These are phyloP conservation scores for Colletotrichum plurivorum DNA, from an alignment of 2,329 filamentous ascomycete genomes.

Conservation along the genomic window DNA sequence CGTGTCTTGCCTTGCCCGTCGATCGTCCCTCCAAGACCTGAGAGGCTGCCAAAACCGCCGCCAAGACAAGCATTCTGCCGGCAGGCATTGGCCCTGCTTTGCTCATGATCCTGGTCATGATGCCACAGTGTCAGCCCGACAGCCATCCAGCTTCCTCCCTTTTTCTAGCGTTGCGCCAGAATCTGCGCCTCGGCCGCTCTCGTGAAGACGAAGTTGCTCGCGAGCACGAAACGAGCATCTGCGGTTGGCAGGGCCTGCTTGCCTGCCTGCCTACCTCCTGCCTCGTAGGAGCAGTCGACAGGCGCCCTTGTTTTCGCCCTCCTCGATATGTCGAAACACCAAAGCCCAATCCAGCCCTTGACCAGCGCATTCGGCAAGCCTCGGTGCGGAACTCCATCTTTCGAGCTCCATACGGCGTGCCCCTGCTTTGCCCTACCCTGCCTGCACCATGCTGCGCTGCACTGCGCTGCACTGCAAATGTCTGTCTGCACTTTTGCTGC, in stretches of 20 bases:
- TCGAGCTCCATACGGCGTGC: slow-evolving; percentile 3
- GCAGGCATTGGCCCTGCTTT: slow-evolving; percentile 31
- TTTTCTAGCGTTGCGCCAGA: slow-evolving; percentile 27
- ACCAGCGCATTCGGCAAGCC: slow-evolving; percentile 25
- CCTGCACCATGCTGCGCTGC: slow-evolving; percentile 26
- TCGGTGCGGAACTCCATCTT: slow-evolving; percentile 34
- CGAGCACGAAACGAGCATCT: not conserved
- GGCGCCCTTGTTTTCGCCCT: not conserved
- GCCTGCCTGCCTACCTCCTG: slow-evolving; percentile 10
- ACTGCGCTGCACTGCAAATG: slow-evolving; percentile 17
- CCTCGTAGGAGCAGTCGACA: slow-evolving; percentile 4
- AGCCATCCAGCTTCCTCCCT: slow-evolving; percentile 20
- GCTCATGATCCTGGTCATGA: slow-evolving; percentile 20
- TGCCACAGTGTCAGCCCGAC: slow-evolving; percentile 26
- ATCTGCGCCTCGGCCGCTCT: slow-evolving; percentile 27
- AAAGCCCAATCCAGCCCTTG: slow-evolving; percentile 20
- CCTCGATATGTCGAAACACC: slow-evolving; percentile 7
- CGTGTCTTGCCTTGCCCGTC: slow-evolving; percentile 26
- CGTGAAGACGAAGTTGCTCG: slow-evolving; percentile 13
- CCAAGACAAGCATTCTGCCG: slow-evolving; percentile 36
- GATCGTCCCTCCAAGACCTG: slow-evolving; percentile 26
- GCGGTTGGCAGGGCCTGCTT: not conserved
- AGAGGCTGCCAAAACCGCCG: slow-evolving; percentile 38
- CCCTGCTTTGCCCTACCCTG: slow-evolving; percentile 7
- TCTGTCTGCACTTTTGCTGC: slow-evolving; percentile 21